phyloP scores from a whole-genome alignment of 2,329 filamentous ascomycete genomes.

The Epichloe gansuensis region DNA sequence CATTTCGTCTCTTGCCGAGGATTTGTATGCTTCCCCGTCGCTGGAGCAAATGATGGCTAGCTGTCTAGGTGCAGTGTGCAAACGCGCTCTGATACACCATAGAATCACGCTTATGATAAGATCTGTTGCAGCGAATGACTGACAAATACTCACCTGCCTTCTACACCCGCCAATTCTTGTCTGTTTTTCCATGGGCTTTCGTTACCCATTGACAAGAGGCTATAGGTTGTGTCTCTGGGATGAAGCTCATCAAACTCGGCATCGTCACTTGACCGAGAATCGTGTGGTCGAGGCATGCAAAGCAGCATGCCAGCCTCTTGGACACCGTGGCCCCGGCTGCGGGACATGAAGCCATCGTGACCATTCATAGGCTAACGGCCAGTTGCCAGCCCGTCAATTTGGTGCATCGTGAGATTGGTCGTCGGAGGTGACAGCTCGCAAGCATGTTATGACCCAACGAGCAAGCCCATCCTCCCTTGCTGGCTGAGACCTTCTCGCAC shows the following conservation, averaged over 20 bases:
- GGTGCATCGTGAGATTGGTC: constrained; percentile 1
- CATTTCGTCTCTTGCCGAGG: neutral
- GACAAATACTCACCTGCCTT: neutral
- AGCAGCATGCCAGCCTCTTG: constrained; percentile 9
- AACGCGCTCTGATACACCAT: constrained; percentile 1
- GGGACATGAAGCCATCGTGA: constrained; percentile 11
- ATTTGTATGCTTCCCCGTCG: neutral
- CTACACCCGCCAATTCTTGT: too few species aligned
- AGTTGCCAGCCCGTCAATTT: constrained; percentile 1
- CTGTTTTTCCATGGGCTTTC: too few species aligned
- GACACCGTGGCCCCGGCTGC: neutral
- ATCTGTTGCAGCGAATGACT: neutral
- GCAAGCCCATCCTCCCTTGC: constrained; percentile 14
- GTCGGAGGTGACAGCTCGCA: constrained; percentile 4
- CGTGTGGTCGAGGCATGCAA: constrained; percentile 7
- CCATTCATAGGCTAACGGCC: constrained; percentile 6
- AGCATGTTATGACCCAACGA: constrained; percentile 12
- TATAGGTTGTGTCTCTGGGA: constrained; percentile 4
- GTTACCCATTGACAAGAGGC: neutral
- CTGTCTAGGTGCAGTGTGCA: neutral
- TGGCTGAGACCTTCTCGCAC: constrained; percentile 13
- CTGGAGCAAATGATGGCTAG: neutral
- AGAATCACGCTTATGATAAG: neutral
- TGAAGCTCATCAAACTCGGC: neutral
- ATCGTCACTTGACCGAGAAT: constrained; percentile 7